phyloP scores from a whole-genome alignment of 1,139 yeast species.

The Blastobotrys apis region DNA sequence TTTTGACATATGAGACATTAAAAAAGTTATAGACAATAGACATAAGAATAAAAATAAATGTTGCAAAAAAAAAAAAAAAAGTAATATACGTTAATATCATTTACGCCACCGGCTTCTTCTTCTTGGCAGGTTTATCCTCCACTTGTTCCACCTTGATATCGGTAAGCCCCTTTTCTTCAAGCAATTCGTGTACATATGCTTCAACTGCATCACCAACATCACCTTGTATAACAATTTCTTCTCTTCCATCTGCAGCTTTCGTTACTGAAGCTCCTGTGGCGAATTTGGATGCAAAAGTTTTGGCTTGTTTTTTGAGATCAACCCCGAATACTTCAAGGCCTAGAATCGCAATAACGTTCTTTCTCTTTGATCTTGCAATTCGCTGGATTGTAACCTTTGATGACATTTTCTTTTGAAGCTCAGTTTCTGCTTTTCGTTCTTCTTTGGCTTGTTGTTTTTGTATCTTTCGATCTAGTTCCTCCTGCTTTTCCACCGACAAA shows the following conservation, averaged over 20 bases:
- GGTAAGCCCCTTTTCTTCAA: constrained; percentile 76
- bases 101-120: constrained; percentile 30
- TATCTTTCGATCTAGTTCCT: constrained; percentile 73
- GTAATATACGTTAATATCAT: neutral
- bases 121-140: constrained; percentile 77
- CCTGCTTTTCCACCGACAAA: constrained; percentile 71
- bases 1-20: constrained; percentile 69
- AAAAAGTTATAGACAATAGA: constrained; percentile 33
- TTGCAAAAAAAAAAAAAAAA: neutral
- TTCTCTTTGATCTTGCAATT: constrained; percentile 86
- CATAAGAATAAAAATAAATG: neutral
- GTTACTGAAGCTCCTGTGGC: constrained; percentile 98
- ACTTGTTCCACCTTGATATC: constrained; percentile 85
- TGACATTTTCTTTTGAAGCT: constrained; percentile 68
- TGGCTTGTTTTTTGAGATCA: constrained; percentile 86
- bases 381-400: constrained; percentile 80
- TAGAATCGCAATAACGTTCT: constrained; percentile 78
- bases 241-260: constrained; percentile 86
- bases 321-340: constrained; percentile 85
- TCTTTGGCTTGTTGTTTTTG: constrained; percentile 85
- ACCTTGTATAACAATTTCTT: constrained; percentile 89
- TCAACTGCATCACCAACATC: constrained; percentile 93
- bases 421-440: constrained; percentile 84
- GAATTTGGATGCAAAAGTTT: constrained; percentile 87
- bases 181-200: constrained; percentile 61